Conservation (phyloP, 768 basidiomycete species). For the Boletus subparvulus region DNA sequence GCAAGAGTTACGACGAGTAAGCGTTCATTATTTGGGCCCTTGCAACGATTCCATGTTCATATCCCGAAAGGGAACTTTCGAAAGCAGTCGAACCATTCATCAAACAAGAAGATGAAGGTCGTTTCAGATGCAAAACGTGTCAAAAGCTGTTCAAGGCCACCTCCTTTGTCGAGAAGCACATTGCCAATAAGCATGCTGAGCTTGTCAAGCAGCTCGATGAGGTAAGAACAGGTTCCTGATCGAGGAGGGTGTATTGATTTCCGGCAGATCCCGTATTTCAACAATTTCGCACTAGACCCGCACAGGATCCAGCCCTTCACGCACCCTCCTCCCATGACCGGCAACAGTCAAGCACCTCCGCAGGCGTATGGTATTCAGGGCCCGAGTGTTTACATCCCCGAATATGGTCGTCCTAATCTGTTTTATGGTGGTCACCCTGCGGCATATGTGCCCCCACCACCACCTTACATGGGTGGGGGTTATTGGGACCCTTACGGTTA, state of each 20-base stretch:
- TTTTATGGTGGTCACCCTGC: conserved; percentile 41
- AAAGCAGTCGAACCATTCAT: conserved; percentile 77
- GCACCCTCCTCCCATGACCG: conserved; percentile 67
- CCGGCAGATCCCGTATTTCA: conserved; percentile 80
- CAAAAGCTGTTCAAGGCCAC: conserved; percentile 97
- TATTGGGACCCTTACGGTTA: conserved; percentile 50
- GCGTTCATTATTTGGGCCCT: conserved; percentile 32
- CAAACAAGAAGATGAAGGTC: conserved; percentile 96
- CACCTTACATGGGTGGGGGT: conserved; percentile 39
- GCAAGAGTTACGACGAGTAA: conserved; percentile 87
- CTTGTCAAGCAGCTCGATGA: conserved; percentile 81
- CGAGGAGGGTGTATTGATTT: conserved; percentile 16
- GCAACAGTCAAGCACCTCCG: conserved; percentile 75
- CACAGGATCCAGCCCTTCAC: conserved; percentile 85
- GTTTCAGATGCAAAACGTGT: conserved; percentile 95
- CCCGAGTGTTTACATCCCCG: conserved; percentile 49
- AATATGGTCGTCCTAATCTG: conserved; percentile 41
- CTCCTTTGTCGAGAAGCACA: conserved; percentile 96
- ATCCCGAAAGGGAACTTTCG: conserved; percentile 63
- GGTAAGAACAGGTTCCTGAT: conserved; percentile 44
- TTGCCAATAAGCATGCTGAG: conserved; percentile 91
- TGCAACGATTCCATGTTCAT: conserved; percentile 16
- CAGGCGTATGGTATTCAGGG: conserved; percentile 83
- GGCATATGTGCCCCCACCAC: conserved; percentile 36
- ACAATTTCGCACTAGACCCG: conserved; percentile 95